Conservation (phyloP, 1,284 basidiomycete species). For the Tylopilus sp. region DNA sequence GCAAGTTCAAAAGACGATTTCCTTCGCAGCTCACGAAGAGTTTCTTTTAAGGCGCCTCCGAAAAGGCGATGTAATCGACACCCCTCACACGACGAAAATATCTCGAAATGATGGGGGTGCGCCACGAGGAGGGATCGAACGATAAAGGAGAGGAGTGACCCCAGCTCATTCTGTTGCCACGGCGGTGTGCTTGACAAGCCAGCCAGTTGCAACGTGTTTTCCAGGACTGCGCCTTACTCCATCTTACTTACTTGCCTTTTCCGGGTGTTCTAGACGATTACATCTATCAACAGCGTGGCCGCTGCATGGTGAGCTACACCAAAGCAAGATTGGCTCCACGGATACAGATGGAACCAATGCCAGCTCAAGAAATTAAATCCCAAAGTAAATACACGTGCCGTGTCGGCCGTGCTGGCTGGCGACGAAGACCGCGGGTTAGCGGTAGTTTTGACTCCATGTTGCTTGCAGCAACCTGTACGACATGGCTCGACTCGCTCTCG, state of each 20-base stretch:
- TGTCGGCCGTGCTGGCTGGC: conserved; percentile 12
- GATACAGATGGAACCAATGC: background rate
- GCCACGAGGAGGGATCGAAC: conserved; percentile 20
- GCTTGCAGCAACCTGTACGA: conserved; percentile 10
- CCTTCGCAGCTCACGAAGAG: conserved; percentile 14
- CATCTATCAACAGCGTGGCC: conserved; percentile 19
- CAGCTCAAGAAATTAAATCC: background rate
- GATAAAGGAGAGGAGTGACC: conserved; percentile 7
- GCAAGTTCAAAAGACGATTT: conserved; percentile 13
- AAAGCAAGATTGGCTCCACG: conserved; percentile 4
- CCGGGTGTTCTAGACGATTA: conserved; percentile 14
- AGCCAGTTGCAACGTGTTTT: conserved; percentile 28
- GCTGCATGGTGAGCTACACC: conserved; percentile 25
- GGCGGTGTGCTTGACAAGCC: conserved; percentile 8
- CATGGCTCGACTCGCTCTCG: conserved; percentile 2
- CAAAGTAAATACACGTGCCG: conserved; percentile 2
- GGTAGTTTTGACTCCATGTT: conserved; percentile 10
- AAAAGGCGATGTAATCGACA: conserved; percentile 29
- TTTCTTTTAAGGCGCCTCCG: conserved; percentile 26
- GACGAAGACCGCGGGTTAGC: conserved; percentile 12
- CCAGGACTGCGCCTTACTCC: conserved; percentile 17
- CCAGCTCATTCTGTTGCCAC: conserved; percentile 12
- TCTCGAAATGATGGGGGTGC: conserved; percentile 7
- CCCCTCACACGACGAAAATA: background rate
- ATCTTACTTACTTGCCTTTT: conserved; percentile 32